phyloP scores from a whole-genome alignment of 106 monocot species.

The Gastrodia elata region DNA sequence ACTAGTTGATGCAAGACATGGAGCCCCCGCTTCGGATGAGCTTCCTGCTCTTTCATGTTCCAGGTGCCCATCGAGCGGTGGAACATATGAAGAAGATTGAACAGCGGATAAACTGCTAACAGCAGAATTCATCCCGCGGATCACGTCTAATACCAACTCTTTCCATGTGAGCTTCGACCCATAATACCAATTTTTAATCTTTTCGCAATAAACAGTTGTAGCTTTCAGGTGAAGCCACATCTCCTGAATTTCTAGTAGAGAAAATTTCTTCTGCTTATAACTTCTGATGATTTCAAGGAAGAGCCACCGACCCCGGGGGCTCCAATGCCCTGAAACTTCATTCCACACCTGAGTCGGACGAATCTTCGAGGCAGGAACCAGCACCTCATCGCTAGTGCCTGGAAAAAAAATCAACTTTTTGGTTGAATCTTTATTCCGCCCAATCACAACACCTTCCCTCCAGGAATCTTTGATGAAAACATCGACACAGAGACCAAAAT shows the following conservation, averaged over 20 bases:
- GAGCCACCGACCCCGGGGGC: not conserved
- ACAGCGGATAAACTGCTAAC: not conserved
- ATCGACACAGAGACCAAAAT: not conserved
- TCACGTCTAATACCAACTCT: not conserved
- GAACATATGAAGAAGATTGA: not conserved
- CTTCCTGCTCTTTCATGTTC: not conserved
- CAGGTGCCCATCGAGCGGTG: not conserved
- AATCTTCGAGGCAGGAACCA: not conserved
- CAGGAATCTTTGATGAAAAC: not conserved
- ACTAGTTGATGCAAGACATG: not conserved
- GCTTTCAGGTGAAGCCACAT: not conserved
- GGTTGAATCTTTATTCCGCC: not conserved
- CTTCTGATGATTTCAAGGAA: not conserved
- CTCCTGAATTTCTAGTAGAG: not conserved
- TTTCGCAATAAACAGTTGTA: not conserved
- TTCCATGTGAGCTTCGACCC: not conserved
- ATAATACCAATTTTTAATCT: not conserved
- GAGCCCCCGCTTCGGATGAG: not conserved
- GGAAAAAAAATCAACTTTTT: not conserved
- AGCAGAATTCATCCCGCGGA: not conserved
- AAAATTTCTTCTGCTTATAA: not conserved
- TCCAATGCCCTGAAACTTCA: not conserved
- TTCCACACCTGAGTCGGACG: not conserved
- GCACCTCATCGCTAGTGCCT: not conserved
- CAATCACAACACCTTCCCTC: not conserved